phyloP scores from a whole-genome alignment of 2,329 filamentous ascomycete species.

The Septoria petroselini region DNA sequence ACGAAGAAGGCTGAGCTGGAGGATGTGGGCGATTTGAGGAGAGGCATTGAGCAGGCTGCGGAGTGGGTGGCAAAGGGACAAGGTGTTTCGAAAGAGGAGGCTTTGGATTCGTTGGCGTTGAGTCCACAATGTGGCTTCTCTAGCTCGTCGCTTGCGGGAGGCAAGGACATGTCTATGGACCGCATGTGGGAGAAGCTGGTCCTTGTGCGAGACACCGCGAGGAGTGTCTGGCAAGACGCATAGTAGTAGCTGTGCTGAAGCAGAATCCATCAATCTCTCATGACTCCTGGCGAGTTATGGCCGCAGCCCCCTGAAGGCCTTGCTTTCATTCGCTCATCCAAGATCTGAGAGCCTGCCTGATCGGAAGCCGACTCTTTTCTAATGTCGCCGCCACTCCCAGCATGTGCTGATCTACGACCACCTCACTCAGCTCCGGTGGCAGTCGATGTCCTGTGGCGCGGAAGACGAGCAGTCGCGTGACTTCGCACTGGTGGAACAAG shows the following conservation, averaged over 20 bases:
- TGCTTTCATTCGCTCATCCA: no score
- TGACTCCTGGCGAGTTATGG: no score
- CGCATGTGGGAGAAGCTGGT: conserved; percentile 35
- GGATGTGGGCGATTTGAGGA: conserved; percentile 25
- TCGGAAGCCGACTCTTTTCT: no score
- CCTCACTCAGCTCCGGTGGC: no score
- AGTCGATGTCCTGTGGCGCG: no score
- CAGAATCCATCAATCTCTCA: background rate
- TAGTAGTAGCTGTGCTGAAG: background rate
- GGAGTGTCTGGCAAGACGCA: conserved; percentile 27
- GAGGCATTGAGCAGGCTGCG: conserved; percentile 30
- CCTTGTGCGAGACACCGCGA: conserved; percentile 30
- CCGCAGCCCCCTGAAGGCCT: no score
- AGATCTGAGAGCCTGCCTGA: no score
- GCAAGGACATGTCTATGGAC: conserved; percentile 34
- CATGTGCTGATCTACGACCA: no score
- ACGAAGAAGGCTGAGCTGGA: conserved; percentile 36
- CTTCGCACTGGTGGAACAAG: no score
- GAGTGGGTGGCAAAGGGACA: conserved; percentile 33
- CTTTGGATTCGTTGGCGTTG: conserved; percentile 31
- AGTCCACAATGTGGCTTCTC: conserved; percentile 38
- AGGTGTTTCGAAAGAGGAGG: conserved; percentile 27
- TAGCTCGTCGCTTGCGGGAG: conserved; percentile 31
- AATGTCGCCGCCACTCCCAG: no score
- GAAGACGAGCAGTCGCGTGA: no score